These are phyloP conservation scores for Ligustrum vulgare DNA, from an alignment of 257 asterid genomes.

Conservation along the genomic window DNA sequence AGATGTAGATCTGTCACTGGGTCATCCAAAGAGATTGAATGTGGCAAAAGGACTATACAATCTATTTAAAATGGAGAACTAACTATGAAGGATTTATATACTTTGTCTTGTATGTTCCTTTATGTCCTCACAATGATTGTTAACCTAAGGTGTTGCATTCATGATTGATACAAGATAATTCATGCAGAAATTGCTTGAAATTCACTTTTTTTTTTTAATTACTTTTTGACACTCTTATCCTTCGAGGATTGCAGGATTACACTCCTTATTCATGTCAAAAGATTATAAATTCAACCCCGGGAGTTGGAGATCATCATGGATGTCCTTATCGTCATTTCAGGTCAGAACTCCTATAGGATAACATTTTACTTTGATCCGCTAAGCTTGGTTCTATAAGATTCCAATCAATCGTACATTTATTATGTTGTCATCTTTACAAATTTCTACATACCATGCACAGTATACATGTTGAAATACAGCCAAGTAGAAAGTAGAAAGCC, in stretches of 20 bases:
- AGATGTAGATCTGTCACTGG: neutral
- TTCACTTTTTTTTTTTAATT: constrained; percentile 4
- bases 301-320: constrained; percentile 97
- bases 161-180: neutral
- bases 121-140: neutral
- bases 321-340: constrained; percentile 97
- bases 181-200: neutral
- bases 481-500: neutral
- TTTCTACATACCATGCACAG: neutral
- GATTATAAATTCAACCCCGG: constrained; percentile 78
- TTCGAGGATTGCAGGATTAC: constrained; percentile 72
- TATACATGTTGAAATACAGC: constrained; percentile 16
- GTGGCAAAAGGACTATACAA: neutral
- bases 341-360: constrained; percentile 42
- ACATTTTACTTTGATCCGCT: neutral
- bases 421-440: neutral
- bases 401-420: neutral
- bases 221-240: constrained; percentile 6
- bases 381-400: neutral
- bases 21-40: neutral
- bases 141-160: constrained; percentile 8
- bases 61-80: neutral
- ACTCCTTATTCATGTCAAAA: constrained; percentile 94
- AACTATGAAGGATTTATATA: neutral
- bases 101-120: constrained; percentile 1